Conservation (phyloP, 169 alveolate genomes). For the Eimeria necatrix region DNA sequence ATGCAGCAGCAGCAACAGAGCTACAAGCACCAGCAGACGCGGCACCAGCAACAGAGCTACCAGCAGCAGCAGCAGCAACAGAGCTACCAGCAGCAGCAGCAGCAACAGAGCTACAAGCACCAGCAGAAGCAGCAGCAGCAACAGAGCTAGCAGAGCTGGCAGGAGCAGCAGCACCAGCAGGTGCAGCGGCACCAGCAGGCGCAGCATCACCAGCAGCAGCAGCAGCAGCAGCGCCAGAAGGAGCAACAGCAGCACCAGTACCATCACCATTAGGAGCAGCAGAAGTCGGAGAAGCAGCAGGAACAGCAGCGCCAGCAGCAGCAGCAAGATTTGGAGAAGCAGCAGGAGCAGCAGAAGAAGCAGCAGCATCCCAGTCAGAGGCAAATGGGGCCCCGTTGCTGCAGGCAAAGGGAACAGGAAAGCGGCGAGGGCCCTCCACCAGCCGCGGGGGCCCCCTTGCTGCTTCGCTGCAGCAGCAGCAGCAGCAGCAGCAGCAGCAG, state of each 20-base stretch:
- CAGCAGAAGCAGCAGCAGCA: background rate
- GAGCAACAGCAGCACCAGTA: background rate
- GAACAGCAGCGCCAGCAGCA: background rate
- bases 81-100: background rate
- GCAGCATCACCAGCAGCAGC: no score
- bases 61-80: no score
- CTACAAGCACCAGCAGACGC: no score
- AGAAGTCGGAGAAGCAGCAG: background rate
- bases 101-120: no score
- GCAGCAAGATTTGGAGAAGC: background rate
- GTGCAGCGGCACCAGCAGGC: no score
- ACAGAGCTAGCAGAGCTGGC: background rate
- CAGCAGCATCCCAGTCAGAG: background rate
- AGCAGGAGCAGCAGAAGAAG: background rate
- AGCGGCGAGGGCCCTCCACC: background rate
- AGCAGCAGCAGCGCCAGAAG: background rate
- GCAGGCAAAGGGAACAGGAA: background rate
- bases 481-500: slow-evolving; percentile 7
- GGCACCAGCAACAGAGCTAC: no score
- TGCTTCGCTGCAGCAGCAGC: slow-evolving; percentile 1
- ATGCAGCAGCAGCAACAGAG: no score
- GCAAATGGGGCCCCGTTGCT: background rate
- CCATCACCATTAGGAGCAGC: background rate
- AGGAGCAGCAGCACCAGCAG: background rate
- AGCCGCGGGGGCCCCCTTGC: slow-evolving; percentile 19